These are phyloP conservation scores for Erodium trifolium DNA, from an alignment of 441 rosid species.

Conservation along the genomic window DNA sequence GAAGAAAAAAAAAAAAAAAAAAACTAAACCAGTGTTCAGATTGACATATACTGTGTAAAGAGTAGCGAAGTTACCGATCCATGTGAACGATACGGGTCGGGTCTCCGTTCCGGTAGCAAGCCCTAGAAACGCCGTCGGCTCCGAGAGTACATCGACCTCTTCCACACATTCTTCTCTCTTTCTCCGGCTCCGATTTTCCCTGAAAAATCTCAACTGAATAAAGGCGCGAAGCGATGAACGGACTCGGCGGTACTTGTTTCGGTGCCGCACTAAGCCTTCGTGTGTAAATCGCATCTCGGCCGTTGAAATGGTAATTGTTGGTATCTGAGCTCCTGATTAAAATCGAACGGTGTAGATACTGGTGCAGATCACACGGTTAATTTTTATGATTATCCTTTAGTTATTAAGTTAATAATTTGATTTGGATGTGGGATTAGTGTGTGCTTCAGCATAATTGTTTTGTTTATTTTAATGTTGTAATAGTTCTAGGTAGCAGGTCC, in stretches of 20 bases:
- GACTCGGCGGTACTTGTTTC: neutral
- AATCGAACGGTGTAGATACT: no score
- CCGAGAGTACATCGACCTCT: constrained; percentile 71
- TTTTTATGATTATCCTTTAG: no score
- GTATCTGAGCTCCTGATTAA: no score
- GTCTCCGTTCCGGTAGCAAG: constrained; percentile 43
- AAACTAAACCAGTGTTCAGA: neutral
- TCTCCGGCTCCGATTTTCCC: neutral
- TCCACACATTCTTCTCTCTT: constrained; percentile 48
- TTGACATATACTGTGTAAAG: neutral
- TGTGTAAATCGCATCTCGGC: neutral
- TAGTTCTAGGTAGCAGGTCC: no score
- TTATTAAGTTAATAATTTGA: no score
- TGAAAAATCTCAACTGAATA: neutral
- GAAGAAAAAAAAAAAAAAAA: no score
- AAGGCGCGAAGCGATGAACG: neutral
- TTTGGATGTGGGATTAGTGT: no score
- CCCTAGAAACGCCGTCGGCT: constrained; percentile 53
- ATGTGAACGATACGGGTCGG: constrained; percentile 37
- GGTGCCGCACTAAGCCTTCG: neutral
- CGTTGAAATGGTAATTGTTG: neutral
- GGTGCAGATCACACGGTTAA: no score
- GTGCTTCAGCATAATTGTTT: no score
- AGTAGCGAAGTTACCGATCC: constrained; percentile 36
- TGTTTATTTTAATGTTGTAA: no score